Evolutionary conservation across 352 stramenopile genomes (phyloP).

Genomic region (Ophiocytium majus): DNA sequence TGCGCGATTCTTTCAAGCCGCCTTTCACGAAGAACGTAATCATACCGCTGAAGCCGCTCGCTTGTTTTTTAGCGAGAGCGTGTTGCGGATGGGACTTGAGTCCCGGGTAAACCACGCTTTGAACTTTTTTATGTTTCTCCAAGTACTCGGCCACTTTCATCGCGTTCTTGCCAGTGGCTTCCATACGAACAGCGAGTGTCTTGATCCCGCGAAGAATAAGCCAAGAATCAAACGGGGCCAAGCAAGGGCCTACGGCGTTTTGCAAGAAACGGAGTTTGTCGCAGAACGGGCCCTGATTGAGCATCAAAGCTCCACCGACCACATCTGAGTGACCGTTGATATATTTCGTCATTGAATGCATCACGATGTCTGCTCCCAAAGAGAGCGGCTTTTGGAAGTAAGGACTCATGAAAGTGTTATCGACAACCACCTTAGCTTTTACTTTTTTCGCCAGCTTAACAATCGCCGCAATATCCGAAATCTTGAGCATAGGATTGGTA

Average conservation of each 20-base stretch:
- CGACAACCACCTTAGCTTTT: constrained; percentile 67
- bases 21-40: constrained; percentile 71
- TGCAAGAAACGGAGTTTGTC: constrained; percentile 62
- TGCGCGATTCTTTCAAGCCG: constrained; percentile 59
- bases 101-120: constrained; percentile 83
- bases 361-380: constrained; percentile 86
- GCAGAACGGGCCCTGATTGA: constrained; percentile 60
- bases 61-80: constrained; percentile 66
- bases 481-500: constrained; percentile 89
- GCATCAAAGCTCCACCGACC: constrained; percentile 83
- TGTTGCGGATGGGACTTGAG: constrained; percentile 73
- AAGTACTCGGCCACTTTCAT: constrained; percentile 80
- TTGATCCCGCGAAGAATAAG: constrained; percentile 73
- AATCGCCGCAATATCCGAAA: constrained; percentile 82
- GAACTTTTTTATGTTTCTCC: constrained; percentile 72
- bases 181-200: constrained; percentile 72
- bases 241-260: constrained; percentile 64
- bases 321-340: constrained; percentile 92
- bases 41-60: constrained; percentile 66
- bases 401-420: constrained; percentile 91
- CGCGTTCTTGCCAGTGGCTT: constrained; percentile 73
- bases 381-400: constrained; percentile 85
- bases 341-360: constrained; percentile 96
- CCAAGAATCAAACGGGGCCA: constrained; percentile 72
- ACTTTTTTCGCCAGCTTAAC: constrained; percentile 71